Percentiles rank a stretch among this genome's conserved stretches.
phyloP scores from a whole-genome alignment of 2,329 filamentous ascomycete species.

The Xylariaceae sp. region DNA sequence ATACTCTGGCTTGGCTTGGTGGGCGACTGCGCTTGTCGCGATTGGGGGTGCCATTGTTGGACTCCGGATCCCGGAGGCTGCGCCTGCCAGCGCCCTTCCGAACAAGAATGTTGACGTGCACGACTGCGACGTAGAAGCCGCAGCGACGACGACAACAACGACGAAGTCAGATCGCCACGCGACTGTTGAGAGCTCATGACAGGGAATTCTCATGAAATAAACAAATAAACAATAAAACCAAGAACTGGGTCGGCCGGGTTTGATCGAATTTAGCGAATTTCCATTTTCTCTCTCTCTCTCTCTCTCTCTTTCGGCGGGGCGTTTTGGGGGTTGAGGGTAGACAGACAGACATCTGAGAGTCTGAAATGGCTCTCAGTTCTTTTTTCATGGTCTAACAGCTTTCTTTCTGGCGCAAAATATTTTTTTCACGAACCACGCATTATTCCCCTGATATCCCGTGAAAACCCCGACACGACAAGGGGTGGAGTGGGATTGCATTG shows the following conservation, averaged over 20 bases:
- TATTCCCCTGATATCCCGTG: too few species aligned
- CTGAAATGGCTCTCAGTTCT: background rate
- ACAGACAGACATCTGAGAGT: too few species aligned
- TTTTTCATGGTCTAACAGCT: background rate
- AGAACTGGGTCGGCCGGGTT: too few species aligned
- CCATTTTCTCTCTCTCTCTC: too few species aligned
- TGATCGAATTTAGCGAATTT: background rate
- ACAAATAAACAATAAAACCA: too few species aligned
- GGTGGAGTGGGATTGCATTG: slow-evolving; percentile 4
- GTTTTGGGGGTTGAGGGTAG: too few species aligned
- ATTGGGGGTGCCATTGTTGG: slow-evolving; percentile 69
- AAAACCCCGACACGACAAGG: background rate
- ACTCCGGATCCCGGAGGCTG: slow-evolving; percentile 66
- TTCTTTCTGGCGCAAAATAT: too few species aligned
- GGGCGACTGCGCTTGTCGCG: slow-evolving; percentile 76
- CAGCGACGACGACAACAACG: background rate
- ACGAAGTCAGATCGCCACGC: background rate
- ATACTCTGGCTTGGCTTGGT: slow-evolving; percentile 89
- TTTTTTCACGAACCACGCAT: too few species aligned
- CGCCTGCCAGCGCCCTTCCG: slow-evolving; percentile 26
- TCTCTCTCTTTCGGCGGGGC: too few species aligned
- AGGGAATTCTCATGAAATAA: background rate
- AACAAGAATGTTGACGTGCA: slow-evolving; percentile 1
- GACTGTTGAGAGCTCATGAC: background rate
- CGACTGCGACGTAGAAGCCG: slow-evolving; percentile 14